Evolutionary conservation across 148 eudicot species (phyloP).

Genomic region (Camellia lanceoleosa): DNA sequence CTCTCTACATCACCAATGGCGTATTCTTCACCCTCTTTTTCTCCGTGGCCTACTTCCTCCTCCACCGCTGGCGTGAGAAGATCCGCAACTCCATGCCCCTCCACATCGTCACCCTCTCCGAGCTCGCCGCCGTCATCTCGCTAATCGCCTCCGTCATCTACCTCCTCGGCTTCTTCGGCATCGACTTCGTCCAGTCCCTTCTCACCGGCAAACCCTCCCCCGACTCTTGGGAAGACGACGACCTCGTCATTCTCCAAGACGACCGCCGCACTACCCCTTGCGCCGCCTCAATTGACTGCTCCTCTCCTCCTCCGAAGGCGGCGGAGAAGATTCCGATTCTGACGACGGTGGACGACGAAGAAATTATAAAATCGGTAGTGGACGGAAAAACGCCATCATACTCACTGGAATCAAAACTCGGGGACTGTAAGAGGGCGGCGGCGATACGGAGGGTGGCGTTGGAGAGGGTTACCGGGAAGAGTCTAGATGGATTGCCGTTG

Average conservation of each 20-base stretch:
- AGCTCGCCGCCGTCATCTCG: constrained; percentile 38
- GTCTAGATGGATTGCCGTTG: constrained; percentile 33
- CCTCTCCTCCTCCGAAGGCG: background rate
- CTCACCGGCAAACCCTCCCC: constrained; percentile 7
- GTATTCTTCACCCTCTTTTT: constrained; percentile 45
- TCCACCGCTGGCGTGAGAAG: constrained; percentile 50
- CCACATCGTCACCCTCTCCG: constrained; percentile 43
- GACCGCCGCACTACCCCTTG: constrained; percentile 24
- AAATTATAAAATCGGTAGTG: constrained; percentile 37
- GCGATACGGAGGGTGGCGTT: constrained; percentile 33
- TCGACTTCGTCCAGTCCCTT: constrained; percentile 39
- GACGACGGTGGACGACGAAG: constrained; percentile 31
- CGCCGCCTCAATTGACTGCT: constrained; percentile 24
- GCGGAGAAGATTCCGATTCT: background rate
- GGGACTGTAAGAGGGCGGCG: constrained; percentile 39
- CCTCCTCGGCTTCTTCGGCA: constrained; percentile 45
- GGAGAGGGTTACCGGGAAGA: constrained; percentile 31
- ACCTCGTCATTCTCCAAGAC: constrained; percentile 17
- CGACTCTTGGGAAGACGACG: constrained; percentile 20
- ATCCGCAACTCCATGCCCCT: constrained; percentile 45
- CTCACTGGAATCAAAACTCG: constrained; percentile 43
- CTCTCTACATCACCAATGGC: constrained; percentile 42
- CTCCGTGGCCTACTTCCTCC: constrained; percentile 49
- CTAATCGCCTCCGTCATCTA: constrained; percentile 36
- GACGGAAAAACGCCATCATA: constrained; percentile 35